Percentiles rank a stretch among this genome's conserved stretches.
These are phyloP conservation scores for Saxophila tyrrhenica DNA, from an alignment of 495 filamentous ascomycete species.

Conservation along the genomic window DNA sequence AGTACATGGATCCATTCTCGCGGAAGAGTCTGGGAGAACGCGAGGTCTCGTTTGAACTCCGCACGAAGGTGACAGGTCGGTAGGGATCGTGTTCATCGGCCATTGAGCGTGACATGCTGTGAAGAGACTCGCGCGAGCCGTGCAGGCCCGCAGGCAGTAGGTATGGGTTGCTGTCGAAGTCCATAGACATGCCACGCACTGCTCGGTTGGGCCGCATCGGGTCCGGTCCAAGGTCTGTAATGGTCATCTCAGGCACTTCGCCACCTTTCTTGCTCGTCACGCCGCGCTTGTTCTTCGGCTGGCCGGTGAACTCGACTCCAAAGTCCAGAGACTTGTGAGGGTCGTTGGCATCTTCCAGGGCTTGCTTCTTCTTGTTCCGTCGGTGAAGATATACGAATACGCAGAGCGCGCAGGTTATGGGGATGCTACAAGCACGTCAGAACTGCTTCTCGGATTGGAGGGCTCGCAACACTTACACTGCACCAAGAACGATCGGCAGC, in stretches of 20 bases:
- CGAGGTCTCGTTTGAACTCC: conserved; percentile 2
- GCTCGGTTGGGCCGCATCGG: conserved; percentile 19
- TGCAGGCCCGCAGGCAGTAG: conserved; percentile 73
- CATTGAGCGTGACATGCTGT: conserved; percentile 67
- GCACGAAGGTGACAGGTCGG: conserved; percentile 43
- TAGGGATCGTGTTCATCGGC: conserved; percentile 68
- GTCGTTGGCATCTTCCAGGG: conserved; percentile 71
- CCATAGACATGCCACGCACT: conserved; percentile 57
- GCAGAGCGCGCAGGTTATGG: conserved; percentile 53
- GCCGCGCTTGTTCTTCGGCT: conserved; percentile 32
- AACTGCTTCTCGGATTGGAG: conserved; percentile 5
- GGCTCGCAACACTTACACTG: conserved; percentile 54
- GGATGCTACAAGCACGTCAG: conserved; percentile 48
- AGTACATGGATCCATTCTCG: conserved; percentile 55
- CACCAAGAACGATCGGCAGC: conserved; percentile 66
- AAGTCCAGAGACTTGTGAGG: conserved; percentile 92
- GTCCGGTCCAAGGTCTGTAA: conserved; percentile 32
- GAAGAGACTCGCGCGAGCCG: conserved; percentile 69
- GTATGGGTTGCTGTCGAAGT: conserved; percentile 78
- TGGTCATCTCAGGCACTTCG: conserved; percentile 30
- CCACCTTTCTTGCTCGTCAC: conserved; percentile 38
- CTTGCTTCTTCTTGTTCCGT: conserved; percentile 58
- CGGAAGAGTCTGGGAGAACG: conserved; percentile 29
- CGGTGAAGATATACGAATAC: conserved; percentile 69
- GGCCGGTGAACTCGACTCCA: conserved; percentile 48